These are phyloP conservation scores for Mortierella sp. DNA, from an alignment of 371 early-diverging fungal genomes.

Conservation along the genomic window DNA sequence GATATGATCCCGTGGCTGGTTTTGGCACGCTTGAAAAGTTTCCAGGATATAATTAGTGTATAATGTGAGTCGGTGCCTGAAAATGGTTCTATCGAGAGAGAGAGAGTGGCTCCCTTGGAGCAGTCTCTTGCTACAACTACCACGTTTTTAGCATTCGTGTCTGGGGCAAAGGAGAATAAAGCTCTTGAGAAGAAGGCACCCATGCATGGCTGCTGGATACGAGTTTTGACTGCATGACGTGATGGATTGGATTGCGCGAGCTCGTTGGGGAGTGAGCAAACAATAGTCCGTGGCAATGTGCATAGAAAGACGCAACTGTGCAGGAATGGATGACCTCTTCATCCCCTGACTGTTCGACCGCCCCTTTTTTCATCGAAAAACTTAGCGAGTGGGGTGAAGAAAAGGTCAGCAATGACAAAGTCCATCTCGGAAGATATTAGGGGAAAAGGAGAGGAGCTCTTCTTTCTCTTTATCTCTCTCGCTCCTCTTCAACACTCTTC, in stretches of 20 bases:
- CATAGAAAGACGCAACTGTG: slow-evolving; percentile 5
- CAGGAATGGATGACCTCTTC: neutral
- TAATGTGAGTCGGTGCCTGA: neutral
- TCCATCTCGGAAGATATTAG: slow-evolving; percentile 2
- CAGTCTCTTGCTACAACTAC: no score
- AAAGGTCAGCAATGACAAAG: neutral
- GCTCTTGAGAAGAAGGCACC: no score
- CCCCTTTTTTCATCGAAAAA: neutral
- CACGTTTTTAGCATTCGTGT: neutral
- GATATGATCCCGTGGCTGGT: neutral
- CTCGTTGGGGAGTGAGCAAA: neutral
- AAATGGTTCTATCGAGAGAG: neutral
- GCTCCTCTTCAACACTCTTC: neutral
- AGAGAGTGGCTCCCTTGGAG: no score
- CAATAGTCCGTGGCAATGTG: slow-evolving; percentile 8
- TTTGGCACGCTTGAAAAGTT: neutral
- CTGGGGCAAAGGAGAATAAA: no score
- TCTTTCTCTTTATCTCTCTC: no score
- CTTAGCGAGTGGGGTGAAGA: neutral
- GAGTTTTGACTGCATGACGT: neutral
- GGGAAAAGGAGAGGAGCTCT: neutral
- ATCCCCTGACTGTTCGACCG: neutral
- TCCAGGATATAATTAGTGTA: no score
- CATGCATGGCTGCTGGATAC: neutral
- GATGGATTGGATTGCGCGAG: neutral